Percentiles rank a stretch among this genome's conserved stretches.
These are phyloP conservation scores for Penicillium coprophilum DNA, from an alignment of 495 filamentous ascomycete species.

Conservation along the genomic window DNA sequence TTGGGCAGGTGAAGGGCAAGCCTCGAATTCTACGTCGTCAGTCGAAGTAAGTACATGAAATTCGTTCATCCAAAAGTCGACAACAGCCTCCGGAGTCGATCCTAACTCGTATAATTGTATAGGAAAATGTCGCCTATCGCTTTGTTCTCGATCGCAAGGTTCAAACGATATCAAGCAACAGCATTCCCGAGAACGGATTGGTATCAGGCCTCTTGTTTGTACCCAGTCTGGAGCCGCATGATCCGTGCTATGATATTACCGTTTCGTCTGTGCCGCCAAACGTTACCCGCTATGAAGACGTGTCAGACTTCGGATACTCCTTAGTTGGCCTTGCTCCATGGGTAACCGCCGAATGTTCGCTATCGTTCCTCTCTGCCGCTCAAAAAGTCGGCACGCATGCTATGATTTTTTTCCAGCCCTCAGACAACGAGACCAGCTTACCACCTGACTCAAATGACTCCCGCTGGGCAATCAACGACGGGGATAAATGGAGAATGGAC, in stretches of 20 bases:
- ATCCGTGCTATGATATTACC: conserved; percentile 61
- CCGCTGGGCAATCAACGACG: conserved; percentile 67
- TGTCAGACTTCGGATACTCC: conserved; percentile 54
- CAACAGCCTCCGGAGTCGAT: background rate
- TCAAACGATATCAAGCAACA: conserved; percentile 67
- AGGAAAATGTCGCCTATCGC: conserved; percentile 66
- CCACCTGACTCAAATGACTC: conserved; percentile 60
- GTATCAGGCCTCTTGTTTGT: conserved; percentile 80
- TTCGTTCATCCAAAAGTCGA: background rate
- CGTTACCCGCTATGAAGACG: conserved; percentile 66
- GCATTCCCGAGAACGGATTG: conserved; percentile 51
- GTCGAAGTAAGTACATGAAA: conserved; percentile 38
- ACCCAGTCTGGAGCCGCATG: conserved; percentile 57
- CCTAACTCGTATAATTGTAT: conserved; percentile 1
- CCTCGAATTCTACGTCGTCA: conserved; percentile 34
- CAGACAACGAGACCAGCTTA: conserved; percentile 47
- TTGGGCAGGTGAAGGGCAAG: conserved; percentile 41
- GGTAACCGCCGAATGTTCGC: conserved; percentile 68
- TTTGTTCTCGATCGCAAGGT: conserved; percentile 59
- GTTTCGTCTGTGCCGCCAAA: conserved; percentile 64
- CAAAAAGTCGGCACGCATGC: conserved; percentile 55
- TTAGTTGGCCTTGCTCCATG: conserved; percentile 89
- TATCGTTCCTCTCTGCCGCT: conserved; percentile 65
- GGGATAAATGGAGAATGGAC: conserved; percentile 58
- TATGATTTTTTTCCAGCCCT: conserved; percentile 74